Percentiles rank a stretch among this genome's conserved stretches.
These are phyloP conservation scores for Salix viminalis DNA, from an alignment of 345 rosid species.

Conservation along the genomic window DNA sequence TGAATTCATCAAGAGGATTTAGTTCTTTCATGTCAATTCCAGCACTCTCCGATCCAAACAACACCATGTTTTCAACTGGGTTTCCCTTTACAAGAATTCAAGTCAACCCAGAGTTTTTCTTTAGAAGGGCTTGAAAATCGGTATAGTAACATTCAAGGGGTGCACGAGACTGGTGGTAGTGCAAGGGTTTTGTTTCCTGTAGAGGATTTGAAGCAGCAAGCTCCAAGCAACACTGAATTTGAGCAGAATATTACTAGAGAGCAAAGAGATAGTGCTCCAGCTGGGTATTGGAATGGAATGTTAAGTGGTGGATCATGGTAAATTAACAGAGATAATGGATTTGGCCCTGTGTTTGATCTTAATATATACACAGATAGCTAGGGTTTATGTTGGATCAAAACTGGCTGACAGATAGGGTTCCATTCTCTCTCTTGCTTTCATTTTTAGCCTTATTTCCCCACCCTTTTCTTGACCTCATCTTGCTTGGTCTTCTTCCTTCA, in stretches of 20 bases:
- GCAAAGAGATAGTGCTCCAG: constrained; percentile 29
- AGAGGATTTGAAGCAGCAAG: constrained; percentile 30
- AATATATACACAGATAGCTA: background rate
- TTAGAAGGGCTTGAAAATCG: constrained; percentile 30
- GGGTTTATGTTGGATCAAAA: constrained; percentile 22
- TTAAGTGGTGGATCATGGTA: constrained; percentile 45
- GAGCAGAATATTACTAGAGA: constrained; percentile 25
- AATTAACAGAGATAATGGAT: constrained; percentile 2
- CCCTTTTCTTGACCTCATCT: background rate
- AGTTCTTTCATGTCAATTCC: constrained; percentile 29
- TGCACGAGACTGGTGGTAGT: constrained; percentile 28
- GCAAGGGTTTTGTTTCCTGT: constrained; percentile 38
- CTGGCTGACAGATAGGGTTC: constrained; percentile 20
- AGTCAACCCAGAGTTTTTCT: constrained; percentile 34
- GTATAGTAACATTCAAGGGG: constrained; percentile 12
- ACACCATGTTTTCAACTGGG: constrained; percentile 22
- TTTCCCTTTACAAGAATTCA: constrained; percentile 37
- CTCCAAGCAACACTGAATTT: constrained; percentile 21
- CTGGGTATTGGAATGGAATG: constrained; percentile 47
- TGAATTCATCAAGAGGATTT: constrained; percentile 27
- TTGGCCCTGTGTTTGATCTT: background rate
- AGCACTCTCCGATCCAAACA: constrained; percentile 14
- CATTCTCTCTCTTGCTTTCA: background rate
- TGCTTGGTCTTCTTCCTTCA: background rate
- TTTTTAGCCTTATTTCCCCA: background rate